These are phyloP conservation scores for Tubosaeta brunneosetosa DNA, from an alignment of 768 basidiomycete species.

Conservation along the genomic window DNA sequence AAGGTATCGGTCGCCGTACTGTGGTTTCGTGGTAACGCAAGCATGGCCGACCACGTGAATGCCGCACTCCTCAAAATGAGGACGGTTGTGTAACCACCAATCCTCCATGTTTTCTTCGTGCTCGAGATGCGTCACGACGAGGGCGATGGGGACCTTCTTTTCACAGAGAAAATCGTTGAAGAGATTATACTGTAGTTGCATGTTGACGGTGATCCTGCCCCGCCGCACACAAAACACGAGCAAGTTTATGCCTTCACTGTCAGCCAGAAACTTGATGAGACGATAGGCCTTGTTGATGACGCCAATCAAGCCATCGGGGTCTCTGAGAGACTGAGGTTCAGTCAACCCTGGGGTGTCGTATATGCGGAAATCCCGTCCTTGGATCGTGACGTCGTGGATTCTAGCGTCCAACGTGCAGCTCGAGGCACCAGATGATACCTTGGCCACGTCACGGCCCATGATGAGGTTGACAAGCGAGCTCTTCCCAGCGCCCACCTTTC, in stretches of 20 bases:
- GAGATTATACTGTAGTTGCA: constrained; percentile 28
- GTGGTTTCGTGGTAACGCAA: constrained; percentile 31
- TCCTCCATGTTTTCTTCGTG: constrained; percentile 32
- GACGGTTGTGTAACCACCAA: constrained; percentile 32
- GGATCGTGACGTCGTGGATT: constrained; percentile 22
- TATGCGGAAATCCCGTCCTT: constrained; percentile 21
- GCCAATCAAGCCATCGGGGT: constrained; percentile 22
- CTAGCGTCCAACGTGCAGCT: constrained; percentile 33
- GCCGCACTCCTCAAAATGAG: constrained; percentile 16
- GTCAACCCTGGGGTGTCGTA: constrained; percentile 34
- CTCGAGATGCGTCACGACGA: constrained; percentile 35
- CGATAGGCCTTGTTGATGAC: constrained; percentile 31
- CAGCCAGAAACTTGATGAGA: constrained; percentile 32
- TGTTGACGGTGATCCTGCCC: constrained; percentile 27
- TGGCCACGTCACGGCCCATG: constrained; percentile 23
- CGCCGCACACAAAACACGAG: constrained; percentile 37
- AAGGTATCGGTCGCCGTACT: constrained; percentile 24
- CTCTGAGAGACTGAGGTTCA: constrained; percentile 24
- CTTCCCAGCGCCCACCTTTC: constrained; percentile 34
- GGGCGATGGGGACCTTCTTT: constrained; percentile 27
- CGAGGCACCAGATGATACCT: constrained; percentile 26
- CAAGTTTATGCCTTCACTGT: constrained; percentile 37
- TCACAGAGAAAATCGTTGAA: constrained; percentile 34
- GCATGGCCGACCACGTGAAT: constrained; percentile 28
- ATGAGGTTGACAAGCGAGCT: constrained; percentile 43